Conservation (phyloP, 2,329 filamentous ascomycete species). For the Laburnicola sp. region DNA sequence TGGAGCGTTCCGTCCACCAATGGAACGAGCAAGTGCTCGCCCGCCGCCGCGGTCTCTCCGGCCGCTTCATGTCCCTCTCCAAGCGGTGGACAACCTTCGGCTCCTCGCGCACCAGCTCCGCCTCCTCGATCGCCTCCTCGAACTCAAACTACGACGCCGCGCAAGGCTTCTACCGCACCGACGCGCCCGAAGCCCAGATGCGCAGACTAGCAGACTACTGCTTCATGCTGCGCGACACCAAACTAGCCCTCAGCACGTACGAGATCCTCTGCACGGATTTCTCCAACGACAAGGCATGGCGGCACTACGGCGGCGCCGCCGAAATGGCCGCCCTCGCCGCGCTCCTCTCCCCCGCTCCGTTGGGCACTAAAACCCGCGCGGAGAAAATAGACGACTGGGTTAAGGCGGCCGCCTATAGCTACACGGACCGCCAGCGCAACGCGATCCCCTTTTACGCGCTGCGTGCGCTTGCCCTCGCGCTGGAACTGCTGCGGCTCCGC, state of each 20-base stretch:
- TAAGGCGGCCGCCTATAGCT: constrained; percentile 89
- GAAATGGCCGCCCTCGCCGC: constrained; percentile 92
- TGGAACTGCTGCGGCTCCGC: constrained; percentile 81
- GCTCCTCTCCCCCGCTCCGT: constrained; percentile 72
- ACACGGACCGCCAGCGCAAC: constrained; percentile 73
- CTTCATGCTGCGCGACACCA: constrained; percentile 97
- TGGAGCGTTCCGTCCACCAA: constrained; percentile 86
- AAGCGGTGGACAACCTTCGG: constrained; percentile 88
- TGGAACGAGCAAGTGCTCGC: constrained; percentile 99
- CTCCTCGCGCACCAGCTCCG: constrained; percentile 62
- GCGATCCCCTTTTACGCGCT: constrained; percentile 77
- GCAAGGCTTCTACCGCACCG: constrained; percentile 80
- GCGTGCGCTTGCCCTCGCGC: constrained; percentile 72
- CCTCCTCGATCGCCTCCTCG: constrained; percentile 53
- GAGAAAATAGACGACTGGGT: constrained; percentile 86
- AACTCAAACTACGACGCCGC: constrained; percentile 75
- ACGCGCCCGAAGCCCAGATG: constrained; percentile 86
- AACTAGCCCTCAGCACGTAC: constrained; percentile 87
- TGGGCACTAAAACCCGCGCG: constrained; percentile 73
- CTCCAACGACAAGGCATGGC: constrained; percentile 95
- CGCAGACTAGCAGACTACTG: constrained; percentile 92
- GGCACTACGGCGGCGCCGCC: constrained; percentile 87
- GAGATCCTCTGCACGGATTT: constrained; percentile 88
- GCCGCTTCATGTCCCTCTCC: constrained; percentile 91
- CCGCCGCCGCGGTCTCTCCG: constrained; percentile 80